A percentile compares a stretch with the other conserved stretches of the same genome.
Evolutionary conservation across 139 green algal species (phyloP).

Genomic region (Chlamydomonas sp.): DNA sequence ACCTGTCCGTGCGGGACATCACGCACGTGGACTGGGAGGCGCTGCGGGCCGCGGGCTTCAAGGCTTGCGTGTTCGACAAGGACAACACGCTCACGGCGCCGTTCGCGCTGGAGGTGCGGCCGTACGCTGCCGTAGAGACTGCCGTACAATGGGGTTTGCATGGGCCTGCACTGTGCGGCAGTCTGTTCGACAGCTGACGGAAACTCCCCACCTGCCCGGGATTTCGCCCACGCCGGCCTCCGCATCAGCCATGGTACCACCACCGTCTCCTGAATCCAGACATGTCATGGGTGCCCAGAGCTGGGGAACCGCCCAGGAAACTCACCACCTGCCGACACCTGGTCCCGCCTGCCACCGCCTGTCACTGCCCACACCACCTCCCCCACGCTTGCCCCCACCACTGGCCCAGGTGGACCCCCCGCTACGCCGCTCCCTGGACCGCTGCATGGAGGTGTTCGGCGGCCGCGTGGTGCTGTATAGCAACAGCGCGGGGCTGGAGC

Average conservation of each 20-base stretch:
- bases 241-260: no score
- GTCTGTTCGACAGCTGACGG: background rate
- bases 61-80: constrained; percentile 92
- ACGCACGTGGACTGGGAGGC: constrained; percentile 75
- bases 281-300: no score
- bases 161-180: background rate
- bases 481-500: constrained; percentile 92
- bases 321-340: no score
- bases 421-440: constrained; percentile 52
- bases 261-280: no score
- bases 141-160: background rate
- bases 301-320: no score
- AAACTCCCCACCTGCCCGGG: no score
- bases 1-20: constrained; percentile 78
- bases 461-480: constrained; percentile 82
- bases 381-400: background rate
- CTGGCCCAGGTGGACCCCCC: constrained; percentile 30
- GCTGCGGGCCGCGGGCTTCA: constrained; percentile 79
- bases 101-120: constrained; percentile 65
- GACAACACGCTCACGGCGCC: constrained; percentile 95
- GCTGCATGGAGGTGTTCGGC: constrained; percentile 71
- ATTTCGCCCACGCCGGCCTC: no score
- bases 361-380: no score
- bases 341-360: no score
- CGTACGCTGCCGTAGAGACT: background rate